phyloP scores from a whole-genome alignment of 2,329 filamentous ascomycete genomes.

The Didymella pomorum region DNA sequence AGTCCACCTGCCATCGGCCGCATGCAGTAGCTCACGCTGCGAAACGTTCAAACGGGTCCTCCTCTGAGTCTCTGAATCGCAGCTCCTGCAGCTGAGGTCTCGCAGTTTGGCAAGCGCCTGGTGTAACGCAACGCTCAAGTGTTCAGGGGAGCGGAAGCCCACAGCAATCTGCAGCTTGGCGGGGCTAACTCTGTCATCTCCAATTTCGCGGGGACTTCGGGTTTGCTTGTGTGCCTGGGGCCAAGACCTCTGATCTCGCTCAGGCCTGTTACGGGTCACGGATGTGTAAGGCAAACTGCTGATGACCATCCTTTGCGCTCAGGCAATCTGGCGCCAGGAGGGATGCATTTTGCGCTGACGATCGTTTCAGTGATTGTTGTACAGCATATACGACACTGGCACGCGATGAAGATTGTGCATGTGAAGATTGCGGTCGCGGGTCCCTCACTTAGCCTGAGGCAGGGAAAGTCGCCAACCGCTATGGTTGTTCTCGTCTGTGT shows the following conservation, averaged over 20 bases:
- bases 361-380: conserved; percentile 18
- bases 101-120: conserved; percentile 2
- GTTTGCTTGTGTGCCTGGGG: conserved; percentile 12
- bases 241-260: conserved; percentile 26
- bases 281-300: conserved; percentile 7
- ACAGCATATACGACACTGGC: conserved; percentile 12
- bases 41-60: conserved; percentile 20
- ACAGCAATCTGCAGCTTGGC: conserved; percentile 15
- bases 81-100: neutral
- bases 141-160: conserved; percentile 15
- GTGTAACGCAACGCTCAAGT: conserved; percentile 13
- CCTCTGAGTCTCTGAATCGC: conserved; percentile 6
- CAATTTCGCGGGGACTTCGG: conserved; percentile 21
- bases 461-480: conserved; percentile 8
- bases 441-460: conserved; percentile 20
- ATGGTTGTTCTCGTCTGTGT: neutral
- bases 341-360: neutral
- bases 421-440: conserved; percentile 10
- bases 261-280: conserved; percentile 16
- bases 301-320: conserved; percentile 4
- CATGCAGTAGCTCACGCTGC: conserved; percentile 17
- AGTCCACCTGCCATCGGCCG: conserved; percentile 16
- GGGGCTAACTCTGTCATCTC: conserved; percentile 23
- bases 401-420: conserved; percentile 7
- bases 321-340: conserved; percentile 2